Base-by-base conservation (phyloP, 2,329 filamentous ascomycete species). In the Calonectria hongkongensis region DNA sequence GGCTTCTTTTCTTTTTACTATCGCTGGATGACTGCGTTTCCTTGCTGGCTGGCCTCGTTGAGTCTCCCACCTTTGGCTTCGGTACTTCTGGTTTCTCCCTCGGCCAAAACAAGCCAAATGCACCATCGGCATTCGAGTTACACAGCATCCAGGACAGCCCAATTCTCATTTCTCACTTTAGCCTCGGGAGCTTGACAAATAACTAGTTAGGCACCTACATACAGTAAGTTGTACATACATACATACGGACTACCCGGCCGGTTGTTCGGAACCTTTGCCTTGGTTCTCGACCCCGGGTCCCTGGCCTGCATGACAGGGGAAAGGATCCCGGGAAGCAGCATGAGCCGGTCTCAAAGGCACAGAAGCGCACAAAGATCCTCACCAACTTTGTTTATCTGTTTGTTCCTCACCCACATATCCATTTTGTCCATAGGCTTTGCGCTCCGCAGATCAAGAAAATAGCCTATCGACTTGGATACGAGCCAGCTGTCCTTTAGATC, bases 321-420 rank as follows among this genome's bases (percentile, higher is more conserved):
- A 27, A 70, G 58, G 58, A 48, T 65, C 60, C 48, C 58, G 67
- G 67, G 67, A 64, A 56, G 67, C 58, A 70, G 39, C 67, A 65
- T 70, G 60, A 39, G 47, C 60, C 50, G 60, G 68, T 70, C 60
- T 70, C 48, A 10, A 21, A 65, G 65, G 47, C 56, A 43, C 60
- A 58, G 54, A 39, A 58, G n/a, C 48, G 51, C 21, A 25, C 50
- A 25, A 56, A 43, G 25, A 43, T 64, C 45, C 36, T 36, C 66
- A 28, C n/a, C 39, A 41, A 41, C n/a, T 56, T 66, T 39, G 60
- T 41, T 58, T 56, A 39, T 48, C 25, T 41, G 30, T 58, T 69
- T 27, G 50, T 43, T 43, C 39, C 33, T 63, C 27, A 41, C 33
- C 21, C 62, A 41, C 45, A 48, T 39, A 68, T 67, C 43, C 47